These are phyloP conservation scores for Gossypium raimondii DNA, from an alignment of 345 rosid species.

Conservation along the genomic window DNA sequence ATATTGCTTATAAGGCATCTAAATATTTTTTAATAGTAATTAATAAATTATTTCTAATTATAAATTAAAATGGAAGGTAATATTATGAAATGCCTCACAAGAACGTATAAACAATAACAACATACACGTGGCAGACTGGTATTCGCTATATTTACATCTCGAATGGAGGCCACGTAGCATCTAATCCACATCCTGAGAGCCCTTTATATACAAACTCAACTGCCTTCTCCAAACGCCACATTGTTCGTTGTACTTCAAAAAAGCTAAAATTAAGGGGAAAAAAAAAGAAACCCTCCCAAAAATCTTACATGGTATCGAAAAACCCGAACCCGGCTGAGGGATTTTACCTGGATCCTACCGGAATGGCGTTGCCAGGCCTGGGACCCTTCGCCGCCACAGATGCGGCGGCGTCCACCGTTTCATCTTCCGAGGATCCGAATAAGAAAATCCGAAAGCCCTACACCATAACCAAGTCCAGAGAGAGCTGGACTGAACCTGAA, in stretches of 20 bases:
- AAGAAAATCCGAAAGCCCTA: constrained; percentile 85
- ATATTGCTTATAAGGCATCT: no score
- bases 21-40: no score
- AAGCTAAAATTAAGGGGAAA: constrained; percentile 12
- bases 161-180: neutral
- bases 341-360: constrained; percentile 61
- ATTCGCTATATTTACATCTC: neutral
- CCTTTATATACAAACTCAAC: constrained; percentile 13
- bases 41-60: no score
- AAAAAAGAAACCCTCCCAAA: neutral
- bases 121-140: constrained; percentile 29
- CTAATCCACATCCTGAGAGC: constrained; percentile 2
- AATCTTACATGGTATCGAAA: constrained; percentile 49
- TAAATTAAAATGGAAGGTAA: no score
- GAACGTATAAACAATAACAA: neutral
- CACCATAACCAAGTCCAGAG: constrained; percentile 80
- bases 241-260: constrained; percentile 15
- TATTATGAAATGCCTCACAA: no score
- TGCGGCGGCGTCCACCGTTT: constrained; percentile 30
- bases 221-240: constrained; percentile 17
- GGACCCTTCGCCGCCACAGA: constrained; percentile 44
- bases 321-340: constrained; percentile 59
- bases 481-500: constrained; percentile 98
- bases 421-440: constrained; percentile 53
- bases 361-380: constrained; percentile 60